Evolutionary conservation across 805 yeast genomes (phyloP), one percentile per base, ranked within the genome.

Genomic region (Torulaspora gathmanii): DNA sequence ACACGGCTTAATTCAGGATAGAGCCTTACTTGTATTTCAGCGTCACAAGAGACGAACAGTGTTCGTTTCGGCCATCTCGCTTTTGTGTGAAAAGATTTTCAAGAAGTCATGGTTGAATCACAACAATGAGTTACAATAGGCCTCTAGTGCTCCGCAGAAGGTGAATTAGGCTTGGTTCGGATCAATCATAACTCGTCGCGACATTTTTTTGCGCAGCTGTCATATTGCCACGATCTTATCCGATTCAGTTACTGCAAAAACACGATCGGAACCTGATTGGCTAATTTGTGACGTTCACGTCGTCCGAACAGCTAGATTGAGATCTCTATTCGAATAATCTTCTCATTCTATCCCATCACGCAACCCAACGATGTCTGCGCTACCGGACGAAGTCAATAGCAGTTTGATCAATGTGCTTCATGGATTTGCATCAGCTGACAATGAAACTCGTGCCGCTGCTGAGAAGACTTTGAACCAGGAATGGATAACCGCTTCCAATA

Each of bases 391-490:
- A 29, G 76, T 78, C 33, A 75, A 78, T 44, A 66, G 60, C 27
- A 77, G 78, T 2, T 69, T 88, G 54, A 52, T 69, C 16, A 74
- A 75, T 50, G 73, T 89, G 33, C 69, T 88, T 28, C 67, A 70
- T 51, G 87, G 83, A 15, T 77, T 91, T 51, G 77, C 89, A 7
- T 84, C 97, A 4, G 72, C 95, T 7, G 88, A 90, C 56, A 90
- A 91, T 63, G 58, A 69, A 10, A 65, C 76, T 28, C 84, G 99
- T 60, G 70, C 90, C 6, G 75, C 72, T 22, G 97, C 97, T 7
- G 99, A 91, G 63, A 72, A 71, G 45, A 69, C 74, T 12, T 71
- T 93, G 41, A 85, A 84, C 56, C 70, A 72, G 10, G 85, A 84
- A 23, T 93, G 97, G 97, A 76, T 83, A 20, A 74, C 73, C 13